phyloP scores from a whole-genome alignment of 129 eudicot species.

The Helianthus tuberosus region DNA sequence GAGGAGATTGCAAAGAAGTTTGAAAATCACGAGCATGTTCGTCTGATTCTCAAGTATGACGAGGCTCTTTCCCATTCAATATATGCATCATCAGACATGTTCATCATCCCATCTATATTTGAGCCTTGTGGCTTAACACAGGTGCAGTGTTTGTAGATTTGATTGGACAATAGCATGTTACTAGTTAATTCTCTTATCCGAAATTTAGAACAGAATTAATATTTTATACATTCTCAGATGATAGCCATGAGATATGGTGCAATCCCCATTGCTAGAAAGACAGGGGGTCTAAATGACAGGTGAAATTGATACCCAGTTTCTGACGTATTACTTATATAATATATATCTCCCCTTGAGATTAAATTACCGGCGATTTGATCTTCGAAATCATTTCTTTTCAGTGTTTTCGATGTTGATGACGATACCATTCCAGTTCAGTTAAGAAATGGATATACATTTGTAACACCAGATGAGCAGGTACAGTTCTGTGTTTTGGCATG shows the following conservation, averaged over 20 bases:
- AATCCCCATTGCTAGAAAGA: constrained; percentile 84
- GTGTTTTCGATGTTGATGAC: constrained; percentile 95
- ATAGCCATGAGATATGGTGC: constrained; percentile 99
- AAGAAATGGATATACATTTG: constrained; percentile 89
- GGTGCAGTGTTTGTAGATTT: constrained; percentile 42
- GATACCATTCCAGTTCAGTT: constrained; percentile 68
- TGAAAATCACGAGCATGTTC: constrained; percentile 68
- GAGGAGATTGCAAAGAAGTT: constrained; percentile 83
- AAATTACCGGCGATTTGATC: constrained; percentile 6
- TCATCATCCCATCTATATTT: constrained; percentile 97
- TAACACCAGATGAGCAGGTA: constrained; percentile 91
- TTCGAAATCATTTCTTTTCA: constrained; percentile 33
- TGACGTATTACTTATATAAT: background rate
- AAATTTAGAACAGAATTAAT: background rate
- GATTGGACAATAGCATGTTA: background rate
- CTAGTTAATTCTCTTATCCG: background rate
- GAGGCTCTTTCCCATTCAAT: constrained; percentile 86
- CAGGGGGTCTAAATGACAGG: constrained; percentile 99
- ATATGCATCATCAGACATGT: constrained; percentile 96
- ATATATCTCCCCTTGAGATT: background rate
- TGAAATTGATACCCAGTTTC: constrained; percentile 22
- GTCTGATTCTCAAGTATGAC: constrained; percentile 83
- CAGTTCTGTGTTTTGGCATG: constrained; percentile 2
- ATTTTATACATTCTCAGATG: constrained; percentile 58
- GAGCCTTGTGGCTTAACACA: constrained; percentile 99